Evolutionary conservation across 2,329 filamentous ascomycete species (phyloP).

Genomic region (Fusarium sp.): DNA sequence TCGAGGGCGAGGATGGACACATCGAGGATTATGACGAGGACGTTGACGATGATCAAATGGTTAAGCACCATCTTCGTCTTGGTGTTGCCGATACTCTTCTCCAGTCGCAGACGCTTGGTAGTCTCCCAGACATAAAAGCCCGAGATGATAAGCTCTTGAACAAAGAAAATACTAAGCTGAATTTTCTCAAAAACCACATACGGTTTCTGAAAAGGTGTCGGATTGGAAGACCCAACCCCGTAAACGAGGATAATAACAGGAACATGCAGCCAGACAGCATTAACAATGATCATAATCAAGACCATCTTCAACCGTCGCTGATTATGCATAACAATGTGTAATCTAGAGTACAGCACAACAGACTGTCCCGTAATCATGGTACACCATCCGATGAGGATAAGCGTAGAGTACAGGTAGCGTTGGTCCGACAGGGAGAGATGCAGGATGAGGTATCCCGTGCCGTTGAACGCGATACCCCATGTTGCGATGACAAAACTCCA

Average conservation of each 20-base stretch:
- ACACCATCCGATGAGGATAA: slow-evolving; percentile 50
- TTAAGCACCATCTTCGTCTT: slow-evolving; percentile 38
- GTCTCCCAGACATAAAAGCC: slow-evolving; percentile 66
- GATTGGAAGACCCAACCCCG: slow-evolving; percentile 56
- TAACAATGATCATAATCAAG: slow-evolving; percentile 67
- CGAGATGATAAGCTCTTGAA: slow-evolving; percentile 67
- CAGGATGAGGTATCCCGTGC: slow-evolving; percentile 60
- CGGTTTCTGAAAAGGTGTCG: slow-evolving; percentile 33
- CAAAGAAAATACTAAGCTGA: slow-evolving; percentile 65
- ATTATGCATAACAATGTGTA: slow-evolving; percentile 69
- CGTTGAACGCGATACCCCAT: slow-evolving; percentile 50
- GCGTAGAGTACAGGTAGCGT: slow-evolving; percentile 40
- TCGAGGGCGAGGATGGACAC: slow-evolving; percentile 48
- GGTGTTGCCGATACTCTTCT: slow-evolving; percentile 47
- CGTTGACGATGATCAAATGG: slow-evolving; percentile 58
- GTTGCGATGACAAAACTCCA: slow-evolving; percentile 52
- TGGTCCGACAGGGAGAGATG: slow-evolving; percentile 30
- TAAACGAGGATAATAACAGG: slow-evolving; percentile 67
- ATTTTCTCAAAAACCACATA: slow-evolving; percentile 65
- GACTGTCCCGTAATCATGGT: slow-evolving; percentile 71
- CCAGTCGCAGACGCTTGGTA: slow-evolving; percentile 58
- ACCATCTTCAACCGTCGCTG: slow-evolving; percentile 60
- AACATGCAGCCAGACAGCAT: slow-evolving; percentile 64
- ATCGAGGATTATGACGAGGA: slow-evolving; percentile 57
- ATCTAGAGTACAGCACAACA: slow-evolving; percentile 70